Base-by-base conservation (phyloP, 106 monocot species). In the Alisma plantagoaquatica region DNA sequence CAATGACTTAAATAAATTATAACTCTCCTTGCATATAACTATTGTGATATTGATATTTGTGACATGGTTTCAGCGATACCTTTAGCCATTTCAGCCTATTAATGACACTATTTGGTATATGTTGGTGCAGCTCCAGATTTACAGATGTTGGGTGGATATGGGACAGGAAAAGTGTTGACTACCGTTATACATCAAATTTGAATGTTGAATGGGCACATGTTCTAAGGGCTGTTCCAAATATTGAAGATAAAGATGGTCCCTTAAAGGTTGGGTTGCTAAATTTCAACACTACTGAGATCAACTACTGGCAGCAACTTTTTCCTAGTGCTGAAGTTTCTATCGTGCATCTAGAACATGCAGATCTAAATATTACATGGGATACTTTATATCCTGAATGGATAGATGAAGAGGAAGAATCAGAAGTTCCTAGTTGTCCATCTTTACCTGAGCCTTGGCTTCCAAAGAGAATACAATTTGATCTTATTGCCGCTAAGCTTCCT, bases 341-440 rank as follows among this genome's bases (percentile, higher is more conserved):
- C 23, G 47, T 82, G 21, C 62, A 48, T 31, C 51, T 86, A 3
- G 65, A 79, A 10, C 52, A 59, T 49, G 79, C 65, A 1, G 21
- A 57, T 22, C 50, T 30, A 11, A 80, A 64, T 47, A 44, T 87
- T 6, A 83, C 80, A 29, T 94, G 93, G 93, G 83, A 80, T 14
- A 61, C 54, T 42, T 61, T 94, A 2, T 94, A 87, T 73, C 93
- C 93, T 23, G 87, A 87, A 70, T 94, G 93, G 93, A 94, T 94
- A 20, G 93, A 94, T 27, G 93, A 94, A 70, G 87, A 83, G 65
- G 79, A 79, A 66, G 71, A 80, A 53, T 79, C 43, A 9, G 77
- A 77, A 69, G 70, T 79, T 50, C 82, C 92, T 27, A 46, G 52
- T 38, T 94, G 93, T 33, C 83, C 80, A 10, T 32, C 66, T 50